These are phyloP conservation scores for Acacia melanoxylon DNA, from an alignment of 306 rosid species.

Conservation along the genomic window DNA sequence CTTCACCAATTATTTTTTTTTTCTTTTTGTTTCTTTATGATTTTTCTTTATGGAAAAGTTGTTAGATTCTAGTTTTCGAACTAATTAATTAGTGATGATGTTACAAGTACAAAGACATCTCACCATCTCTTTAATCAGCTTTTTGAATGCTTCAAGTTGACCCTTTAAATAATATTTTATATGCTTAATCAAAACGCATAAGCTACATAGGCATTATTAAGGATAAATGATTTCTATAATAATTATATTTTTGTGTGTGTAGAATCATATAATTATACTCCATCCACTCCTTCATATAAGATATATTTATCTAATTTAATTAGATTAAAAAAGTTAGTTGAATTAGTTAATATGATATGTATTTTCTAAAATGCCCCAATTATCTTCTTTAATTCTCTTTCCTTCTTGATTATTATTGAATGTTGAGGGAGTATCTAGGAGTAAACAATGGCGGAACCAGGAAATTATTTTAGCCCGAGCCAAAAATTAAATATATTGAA, in stretches of 20 bases:
- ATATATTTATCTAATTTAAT: too few relatives aligned
- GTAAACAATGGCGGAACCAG: too few relatives aligned
- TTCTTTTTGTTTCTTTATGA: background rate
- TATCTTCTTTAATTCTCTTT: too few relatives aligned
- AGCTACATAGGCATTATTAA: background rate
- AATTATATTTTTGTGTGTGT: background rate
- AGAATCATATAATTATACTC: background rate
- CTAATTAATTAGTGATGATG: background rate
- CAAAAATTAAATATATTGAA: too few relatives aligned
- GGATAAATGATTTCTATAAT: background rate
- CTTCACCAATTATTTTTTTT: background rate
- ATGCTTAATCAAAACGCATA: background rate
- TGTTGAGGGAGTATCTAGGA: too few relatives aligned
- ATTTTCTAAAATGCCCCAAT: too few relatives aligned
- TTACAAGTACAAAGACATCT: conserved; percentile 20
- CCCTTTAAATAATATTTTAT: background rate
- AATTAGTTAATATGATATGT: too few relatives aligned
- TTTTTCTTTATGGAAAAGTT: background rate
- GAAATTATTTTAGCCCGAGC: too few relatives aligned
- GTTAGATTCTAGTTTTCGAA: conserved; percentile 16
- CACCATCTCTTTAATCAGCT: background rate
- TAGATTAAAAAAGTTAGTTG: too few relatives aligned
- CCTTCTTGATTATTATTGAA: too few relatives aligned
- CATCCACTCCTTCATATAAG: accelerated
- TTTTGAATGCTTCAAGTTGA: conserved; percentile 3